A percentile compares a stretch with the other conserved stretches of the same genome.
phyloP scores from a whole-genome alignment of 768 basidiomycete species.

The Pleurotus ostreatus region DNA sequence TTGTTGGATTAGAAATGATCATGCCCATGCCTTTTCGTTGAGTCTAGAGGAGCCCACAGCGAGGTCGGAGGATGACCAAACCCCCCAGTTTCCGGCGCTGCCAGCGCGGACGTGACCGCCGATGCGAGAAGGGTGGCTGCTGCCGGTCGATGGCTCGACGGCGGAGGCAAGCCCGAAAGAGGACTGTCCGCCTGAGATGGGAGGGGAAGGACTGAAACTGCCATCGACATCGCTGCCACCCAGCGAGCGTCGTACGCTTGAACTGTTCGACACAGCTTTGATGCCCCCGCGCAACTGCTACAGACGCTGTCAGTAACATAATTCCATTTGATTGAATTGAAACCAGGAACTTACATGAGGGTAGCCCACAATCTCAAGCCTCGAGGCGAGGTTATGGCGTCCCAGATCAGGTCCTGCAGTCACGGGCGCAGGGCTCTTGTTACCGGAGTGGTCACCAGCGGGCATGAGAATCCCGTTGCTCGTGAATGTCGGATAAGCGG shows the following conservation, averaged over 20 bases:
- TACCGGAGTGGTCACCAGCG: conserved; percentile 51
- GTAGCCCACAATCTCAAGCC: conserved; percentile 71
- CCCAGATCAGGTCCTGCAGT: conserved; percentile 86
- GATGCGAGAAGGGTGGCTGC: conserved; percentile 33
- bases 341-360: conserved; percentile 47
- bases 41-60: conserved; percentile 47
- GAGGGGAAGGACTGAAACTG: conserved; percentile 54
- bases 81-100: conserved; percentile 79
- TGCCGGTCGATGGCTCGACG: neutral
- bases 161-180: conserved; percentile 11
- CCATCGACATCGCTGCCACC: conserved; percentile 67
- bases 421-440: conserved; percentile 74
- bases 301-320: neutral
- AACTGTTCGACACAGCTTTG: conserved; percentile 36
- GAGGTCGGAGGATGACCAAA: conserved; percentile 57
- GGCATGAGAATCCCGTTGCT: conserved; percentile 57
- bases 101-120: conserved; percentile 74
- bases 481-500: conserved; percentile 71
- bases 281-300: conserved; percentile 42
- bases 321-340: too few species aligned
- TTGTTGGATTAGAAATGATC: conserved; percentile 15
- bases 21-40: conserved; percentile 60
- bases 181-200: conserved; percentile 36
- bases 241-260: conserved; percentile 69
- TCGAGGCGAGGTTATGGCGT: conserved; percentile 58